These are phyloP conservation scores for Saccharomyces hybrid DNA, from an alignment of 1,139 yeast genomes.

Conservation along the genomic window DNA sequence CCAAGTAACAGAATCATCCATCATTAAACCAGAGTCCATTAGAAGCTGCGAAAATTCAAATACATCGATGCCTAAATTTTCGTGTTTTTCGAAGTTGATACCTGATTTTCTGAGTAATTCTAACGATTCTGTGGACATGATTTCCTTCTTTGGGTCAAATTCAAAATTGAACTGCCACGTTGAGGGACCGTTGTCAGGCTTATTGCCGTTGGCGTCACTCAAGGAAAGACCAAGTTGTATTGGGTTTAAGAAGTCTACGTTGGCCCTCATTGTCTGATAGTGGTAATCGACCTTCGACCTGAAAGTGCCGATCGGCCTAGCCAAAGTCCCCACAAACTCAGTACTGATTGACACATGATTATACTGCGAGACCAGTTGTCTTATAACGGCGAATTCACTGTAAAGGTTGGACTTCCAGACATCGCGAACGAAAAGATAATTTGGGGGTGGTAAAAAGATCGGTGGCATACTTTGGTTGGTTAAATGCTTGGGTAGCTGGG, in stretches of 20 bases:
- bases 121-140: conserved; percentile 73
- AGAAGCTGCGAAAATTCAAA: conserved; percentile 76
- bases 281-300: conserved; percentile 87
- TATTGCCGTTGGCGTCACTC: conserved; percentile 68
- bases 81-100: conserved; percentile 69
- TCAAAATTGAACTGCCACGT: conserved; percentile 95
- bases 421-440: conserved; percentile 36
- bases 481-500: conserved; percentile 15
- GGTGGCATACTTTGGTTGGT: conserved; percentile 13
- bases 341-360: conserved; percentile 73
- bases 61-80: conserved; percentile 70
- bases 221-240: conserved; percentile 85
- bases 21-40: conserved; percentile 76
- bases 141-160: conserved; percentile 67
- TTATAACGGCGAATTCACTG: conserved; percentile 66
- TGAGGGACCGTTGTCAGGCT: conserved; percentile 61
- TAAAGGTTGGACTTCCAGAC: conserved; percentile 87
- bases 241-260: conserved; percentile 77
- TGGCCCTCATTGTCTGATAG: conserved; percentile 87
- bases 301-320: conserved; percentile 94
- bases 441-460: conserved; percentile 27
- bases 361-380: conserved; percentile 62
- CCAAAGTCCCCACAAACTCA: conserved; percentile 93
- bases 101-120: conserved; percentile 76
- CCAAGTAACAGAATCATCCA: conserved; percentile 74